Evolutionary conservation across 805 yeast species (phyloP).

Genomic region (Zygoascus tannicola): DNA sequence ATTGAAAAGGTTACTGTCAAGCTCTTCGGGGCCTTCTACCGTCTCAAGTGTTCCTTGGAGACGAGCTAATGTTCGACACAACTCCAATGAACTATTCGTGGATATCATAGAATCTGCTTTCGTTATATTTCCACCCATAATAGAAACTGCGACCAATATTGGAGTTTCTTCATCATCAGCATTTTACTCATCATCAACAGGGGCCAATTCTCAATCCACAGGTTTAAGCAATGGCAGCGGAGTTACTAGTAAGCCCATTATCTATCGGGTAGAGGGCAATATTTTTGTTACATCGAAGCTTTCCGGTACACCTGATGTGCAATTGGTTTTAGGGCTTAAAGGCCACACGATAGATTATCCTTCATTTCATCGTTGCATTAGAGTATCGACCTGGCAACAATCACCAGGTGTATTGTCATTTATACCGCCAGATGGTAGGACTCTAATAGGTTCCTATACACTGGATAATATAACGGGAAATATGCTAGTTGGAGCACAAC

Average conservation of each 20-base stretch:
- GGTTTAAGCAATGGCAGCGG: conserved; percentile 6
- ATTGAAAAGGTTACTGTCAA: conserved; percentile 41
- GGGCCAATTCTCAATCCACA: conserved; percentile 2
- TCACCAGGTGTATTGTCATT: conserved; percentile 47
- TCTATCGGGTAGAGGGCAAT: conserved; percentile 45
- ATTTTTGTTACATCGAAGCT: conserved; percentile 56
- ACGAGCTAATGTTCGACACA: conserved; percentile 53
- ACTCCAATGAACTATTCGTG: conserved; percentile 77
- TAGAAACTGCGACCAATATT: background rate
- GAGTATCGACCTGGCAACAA: conserved; percentile 41
- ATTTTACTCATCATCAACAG: conserved; percentile 18
- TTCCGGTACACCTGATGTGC: conserved; percentile 70
- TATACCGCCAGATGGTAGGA: conserved; percentile 82
- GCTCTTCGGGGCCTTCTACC: conserved; percentile 6
- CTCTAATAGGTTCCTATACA: conserved; percentile 52
- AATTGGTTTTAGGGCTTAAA: conserved; percentile 38
- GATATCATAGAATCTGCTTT: conserved; percentile 65
- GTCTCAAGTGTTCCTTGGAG: conserved; percentile 63
- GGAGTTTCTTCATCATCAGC: conserved; percentile 20
- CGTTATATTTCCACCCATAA: conserved; percentile 36
- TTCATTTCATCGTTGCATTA: conserved; percentile 62
- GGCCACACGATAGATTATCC: conserved; percentile 46
- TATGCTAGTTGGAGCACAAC: conserved; percentile 51
- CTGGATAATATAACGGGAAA: conserved; percentile 36
- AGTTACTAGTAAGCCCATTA: conserved; percentile 17